Percentiles rank a stretch among this genome's conserved stretches.
Conservation (phyloP, 208 protist species). For the Wallacemonas sp. region DNA sequence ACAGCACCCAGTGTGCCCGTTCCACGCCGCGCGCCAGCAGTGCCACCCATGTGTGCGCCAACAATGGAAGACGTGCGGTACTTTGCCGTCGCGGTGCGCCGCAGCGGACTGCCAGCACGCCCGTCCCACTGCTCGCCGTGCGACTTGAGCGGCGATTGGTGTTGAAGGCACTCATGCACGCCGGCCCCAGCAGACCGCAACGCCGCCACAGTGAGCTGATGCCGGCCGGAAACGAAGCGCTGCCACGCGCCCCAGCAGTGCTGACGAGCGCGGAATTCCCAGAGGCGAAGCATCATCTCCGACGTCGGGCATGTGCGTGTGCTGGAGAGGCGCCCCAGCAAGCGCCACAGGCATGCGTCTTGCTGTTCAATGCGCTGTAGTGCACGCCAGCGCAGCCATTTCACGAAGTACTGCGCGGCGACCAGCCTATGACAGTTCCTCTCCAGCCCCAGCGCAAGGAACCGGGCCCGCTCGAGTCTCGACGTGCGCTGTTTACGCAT, state of each 20-base stretch:
- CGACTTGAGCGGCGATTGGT: not conserved
- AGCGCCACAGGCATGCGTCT: constrained; percentile 9
- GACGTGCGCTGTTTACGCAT: constrained; percentile 43
- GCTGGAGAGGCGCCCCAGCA: not conserved
- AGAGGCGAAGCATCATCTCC: constrained; percentile 35
- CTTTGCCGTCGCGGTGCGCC: constrained; percentile 11
- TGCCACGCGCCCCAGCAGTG: constrained; percentile 25
- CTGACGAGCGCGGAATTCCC: not conserved
- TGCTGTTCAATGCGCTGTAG: not conserved
- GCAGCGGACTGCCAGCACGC: constrained; percentile 16
- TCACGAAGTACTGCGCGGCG: constrained; percentile 16
- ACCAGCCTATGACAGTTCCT: not conserved
- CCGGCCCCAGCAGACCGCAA: too few species aligned
- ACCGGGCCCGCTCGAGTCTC: constrained; percentile 22
- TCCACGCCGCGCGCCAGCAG: too few species aligned
- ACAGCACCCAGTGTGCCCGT: too few species aligned
- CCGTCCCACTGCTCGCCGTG: not conserved
- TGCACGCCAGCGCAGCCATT: constrained; percentile 21
- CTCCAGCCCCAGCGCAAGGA: constrained; percentile 3
- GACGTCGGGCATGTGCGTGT: constrained; percentile 17
- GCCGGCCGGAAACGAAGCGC: constrained; percentile 7
- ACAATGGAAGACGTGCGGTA: constrained; percentile 10
- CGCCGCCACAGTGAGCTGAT: too few species aligned
- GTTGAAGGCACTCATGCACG: not conserved
- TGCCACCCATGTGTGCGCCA: not conserved